Conservation (phyloP, 495 filamentous ascomycete species). For the Penicillium subrubescens region DNA sequence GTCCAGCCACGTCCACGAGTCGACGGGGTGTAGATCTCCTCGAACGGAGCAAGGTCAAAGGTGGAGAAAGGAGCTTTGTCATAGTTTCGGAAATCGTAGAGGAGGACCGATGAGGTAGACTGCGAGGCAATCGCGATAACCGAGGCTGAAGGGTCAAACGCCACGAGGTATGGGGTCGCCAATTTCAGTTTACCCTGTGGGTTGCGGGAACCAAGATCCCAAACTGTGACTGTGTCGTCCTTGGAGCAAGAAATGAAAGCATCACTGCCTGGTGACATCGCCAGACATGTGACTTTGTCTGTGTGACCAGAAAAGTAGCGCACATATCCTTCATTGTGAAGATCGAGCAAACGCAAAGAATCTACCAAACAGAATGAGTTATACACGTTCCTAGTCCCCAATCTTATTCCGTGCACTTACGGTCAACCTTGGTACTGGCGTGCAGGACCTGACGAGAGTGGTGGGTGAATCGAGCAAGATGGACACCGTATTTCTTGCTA, state of each 20-base stretch:
- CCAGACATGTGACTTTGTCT: slow-evolving; percentile 75
- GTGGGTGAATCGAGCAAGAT: slow-evolving; percentile 92
- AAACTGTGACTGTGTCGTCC: slow-evolving; percentile 86
- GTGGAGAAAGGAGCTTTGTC: slow-evolving; percentile 85
- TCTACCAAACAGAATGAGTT: slow-evolving; percentile 43
- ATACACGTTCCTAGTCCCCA: slow-evolving; percentile 1
- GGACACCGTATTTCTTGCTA: slow-evolving; percentile 91
- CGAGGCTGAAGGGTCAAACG: slow-evolving; percentile 84
- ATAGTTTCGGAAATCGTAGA: slow-evolving; percentile 93
- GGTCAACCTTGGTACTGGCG: slow-evolving; percentile 89
- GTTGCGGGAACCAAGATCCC: slow-evolving; percentile 76
- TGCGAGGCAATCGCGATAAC: slow-evolving; percentile 91
- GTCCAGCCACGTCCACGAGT: slow-evolving; percentile 68
- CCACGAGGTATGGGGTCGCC: slow-evolving; percentile 73
- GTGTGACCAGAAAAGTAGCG: slow-evolving; percentile 93
- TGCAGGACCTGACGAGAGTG: slow-evolving; percentile 86
- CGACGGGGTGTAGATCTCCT: slow-evolving; percentile 56
- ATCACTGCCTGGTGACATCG: slow-evolving; percentile 67
- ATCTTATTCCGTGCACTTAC: slow-evolving; percentile 27
- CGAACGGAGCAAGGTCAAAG: slow-evolving; percentile 71
- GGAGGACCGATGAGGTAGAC: slow-evolving; percentile 70
- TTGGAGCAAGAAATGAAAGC: slow-evolving; percentile 87
- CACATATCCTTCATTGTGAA: slow-evolving; percentile 92
- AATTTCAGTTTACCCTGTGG: slow-evolving; percentile 76
- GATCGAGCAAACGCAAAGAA: slow-evolving; percentile 85